These are phyloP conservation scores for Aurinia saxatilis DNA, from an alignment of 345 rosid species.

Conservation along the genomic window DNA sequence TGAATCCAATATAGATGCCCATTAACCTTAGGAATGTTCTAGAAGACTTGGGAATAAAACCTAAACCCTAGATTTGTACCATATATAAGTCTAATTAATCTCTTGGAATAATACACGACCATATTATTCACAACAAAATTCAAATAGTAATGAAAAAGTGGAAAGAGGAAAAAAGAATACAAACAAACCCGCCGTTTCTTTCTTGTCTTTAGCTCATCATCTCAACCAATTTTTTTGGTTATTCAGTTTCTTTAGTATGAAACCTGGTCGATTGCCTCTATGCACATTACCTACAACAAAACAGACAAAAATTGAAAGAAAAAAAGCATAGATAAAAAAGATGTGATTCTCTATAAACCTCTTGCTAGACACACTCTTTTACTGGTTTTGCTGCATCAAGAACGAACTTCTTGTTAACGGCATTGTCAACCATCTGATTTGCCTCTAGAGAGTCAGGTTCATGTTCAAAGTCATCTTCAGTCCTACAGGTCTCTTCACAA, in stretches of 20 bases:
- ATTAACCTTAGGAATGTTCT: too few species aligned
- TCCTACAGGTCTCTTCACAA: constrained; percentile 5
- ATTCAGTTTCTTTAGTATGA: constrained; percentile 14
- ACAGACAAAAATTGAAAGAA: background rate
- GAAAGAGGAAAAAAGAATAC: background rate
- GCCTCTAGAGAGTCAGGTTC: constrained; percentile 1
- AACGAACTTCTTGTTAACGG: constrained; percentile 1
- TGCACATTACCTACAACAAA: constrained; percentile 10
- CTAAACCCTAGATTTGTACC: too few species aligned
- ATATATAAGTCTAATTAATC: too few species aligned
- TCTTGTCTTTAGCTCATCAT: constrained; percentile 24
- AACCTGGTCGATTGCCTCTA: constrained; percentile 27
- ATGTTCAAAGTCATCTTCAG: background rate
- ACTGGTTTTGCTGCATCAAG: constrained; percentile 5
- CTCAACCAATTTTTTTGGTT: constrained; percentile 5
- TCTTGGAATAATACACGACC: too few species aligned
- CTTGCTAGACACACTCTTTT: constrained; percentile 14
- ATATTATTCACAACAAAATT: too few species aligned
- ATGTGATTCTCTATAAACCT: constrained; percentile 16
- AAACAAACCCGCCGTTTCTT: constrained; percentile 36
- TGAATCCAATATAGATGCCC: too few species aligned
- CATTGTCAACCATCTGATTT: constrained; percentile 4
- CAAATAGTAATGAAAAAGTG: too few species aligned
- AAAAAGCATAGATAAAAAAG: background rate
- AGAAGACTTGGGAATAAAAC: too few species aligned